Evolutionary conservation across 2,329 filamentous ascomycete genomes (phyloP).

Genomic region (Colletotrichum echinochloae): DNA sequence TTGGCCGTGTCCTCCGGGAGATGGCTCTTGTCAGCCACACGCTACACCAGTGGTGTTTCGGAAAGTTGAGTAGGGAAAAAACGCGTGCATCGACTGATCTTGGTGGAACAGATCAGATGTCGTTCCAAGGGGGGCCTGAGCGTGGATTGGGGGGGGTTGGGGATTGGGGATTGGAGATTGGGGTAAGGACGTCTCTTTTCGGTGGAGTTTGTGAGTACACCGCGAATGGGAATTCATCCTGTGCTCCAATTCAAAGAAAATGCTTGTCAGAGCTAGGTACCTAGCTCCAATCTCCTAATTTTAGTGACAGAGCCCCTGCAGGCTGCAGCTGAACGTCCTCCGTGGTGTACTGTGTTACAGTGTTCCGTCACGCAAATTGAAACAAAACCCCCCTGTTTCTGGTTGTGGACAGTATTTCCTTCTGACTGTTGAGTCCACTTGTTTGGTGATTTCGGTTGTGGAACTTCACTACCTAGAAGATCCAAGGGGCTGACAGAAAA

Average conservation of each 20-base stretch:
- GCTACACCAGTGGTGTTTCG: slow-evolving; percentile 13
- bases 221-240: slow-evolving; percentile 12
- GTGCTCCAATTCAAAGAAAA: slow-evolving; percentile 8
- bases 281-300: slow-evolving; percentile 32
- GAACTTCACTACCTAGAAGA: not conserved
- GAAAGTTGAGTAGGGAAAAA: slow-evolving; percentile 15
- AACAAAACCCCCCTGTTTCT: slow-evolving; percentile 1
- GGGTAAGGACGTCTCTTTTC: slow-evolving; percentile 24
- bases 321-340: slow-evolving; percentile 5
- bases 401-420: slow-evolving; percentile 26
- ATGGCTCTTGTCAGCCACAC: slow-evolving; percentile 24
- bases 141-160: slow-evolving; percentile 25
- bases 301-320: slow-evolving; percentile 34
- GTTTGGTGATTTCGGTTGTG: not conserved
- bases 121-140: slow-evolving; percentile 29
- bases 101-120: slow-evolving; percentile 22
- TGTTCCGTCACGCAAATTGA: not conserved
- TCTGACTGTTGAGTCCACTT: slow-evolving; percentile 27
- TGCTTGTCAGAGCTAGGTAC: slow-evolving; percentile 4
- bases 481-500: not conserved
- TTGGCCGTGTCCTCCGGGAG: slow-evolving; percentile 12
- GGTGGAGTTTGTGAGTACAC: slow-evolving; percentile 17
- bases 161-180: slow-evolving; percentile 28
- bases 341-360: not conserved
- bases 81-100: slow-evolving; percentile 23